Conservation (phyloP, 176 grass and related monocot genomes). For the Calamus simplicifolius region DNA sequence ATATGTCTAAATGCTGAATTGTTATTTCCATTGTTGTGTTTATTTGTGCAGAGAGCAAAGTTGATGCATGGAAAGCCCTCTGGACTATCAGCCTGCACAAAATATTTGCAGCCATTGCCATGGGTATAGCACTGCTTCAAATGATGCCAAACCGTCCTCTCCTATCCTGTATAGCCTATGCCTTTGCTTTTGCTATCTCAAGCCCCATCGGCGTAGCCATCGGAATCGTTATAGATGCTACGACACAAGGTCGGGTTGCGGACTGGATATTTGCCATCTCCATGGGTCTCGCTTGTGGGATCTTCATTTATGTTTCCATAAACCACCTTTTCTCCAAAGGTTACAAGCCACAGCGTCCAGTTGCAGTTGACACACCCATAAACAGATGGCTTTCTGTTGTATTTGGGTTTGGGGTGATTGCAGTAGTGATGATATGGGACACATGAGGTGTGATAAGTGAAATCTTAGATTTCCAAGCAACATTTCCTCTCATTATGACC, state of each 20-base stretch:
- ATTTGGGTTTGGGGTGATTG: constrained; percentile 67
- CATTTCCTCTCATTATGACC: too few relatives aligned
- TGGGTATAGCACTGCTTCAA: constrained; percentile 81
- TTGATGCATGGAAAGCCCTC: constrained; percentile 83
- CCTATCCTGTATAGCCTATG: constrained; percentile 61
- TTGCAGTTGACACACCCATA: constrained; percentile 42
- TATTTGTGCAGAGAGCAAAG: constrained; percentile 62
- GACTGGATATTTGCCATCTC: constrained; percentile 90
- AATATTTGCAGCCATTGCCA: constrained; percentile 87
- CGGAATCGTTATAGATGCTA: constrained; percentile 87
- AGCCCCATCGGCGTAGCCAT: constrained; percentile 71
- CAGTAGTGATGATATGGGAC: constrained; percentile 98
- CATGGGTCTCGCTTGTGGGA: constrained; percentile 79
- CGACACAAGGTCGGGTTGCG: constrained; percentile 69
- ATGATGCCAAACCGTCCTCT: constrained; percentile 72
- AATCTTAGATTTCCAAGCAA: too few relatives aligned
- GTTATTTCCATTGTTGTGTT: not conserved
- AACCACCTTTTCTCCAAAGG: constrained; percentile 88
- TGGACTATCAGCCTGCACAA: constrained; percentile 99
- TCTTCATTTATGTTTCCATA: constrained; percentile 94
- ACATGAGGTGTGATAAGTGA: constrained; percentile 24
- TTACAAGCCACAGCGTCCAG: constrained; percentile 37
- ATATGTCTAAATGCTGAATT: too few relatives aligned
- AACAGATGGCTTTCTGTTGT: constrained; percentile 58
- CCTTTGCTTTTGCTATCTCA: constrained; percentile 82